Evolutionary conservation across 176 grass and related monocot species (phyloP).

Genomic region (Panicum miliaceum): DNA sequence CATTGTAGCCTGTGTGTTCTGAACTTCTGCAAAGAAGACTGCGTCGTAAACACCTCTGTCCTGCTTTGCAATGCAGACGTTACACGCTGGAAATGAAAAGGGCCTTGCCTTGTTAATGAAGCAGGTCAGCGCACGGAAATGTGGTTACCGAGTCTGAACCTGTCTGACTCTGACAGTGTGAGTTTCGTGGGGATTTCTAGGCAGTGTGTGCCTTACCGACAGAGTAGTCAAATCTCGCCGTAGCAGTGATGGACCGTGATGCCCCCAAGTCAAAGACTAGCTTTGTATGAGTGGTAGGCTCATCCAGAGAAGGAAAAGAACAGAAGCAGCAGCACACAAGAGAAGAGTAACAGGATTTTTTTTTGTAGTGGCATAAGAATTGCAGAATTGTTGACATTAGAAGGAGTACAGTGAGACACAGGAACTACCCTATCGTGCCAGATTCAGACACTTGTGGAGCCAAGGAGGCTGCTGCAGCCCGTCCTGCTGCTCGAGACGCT

Average conservation of each 20-base stretch:
- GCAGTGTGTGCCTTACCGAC: too few species aligned
- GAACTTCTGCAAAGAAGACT: too few species aligned
- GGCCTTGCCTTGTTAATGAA: too few species aligned
- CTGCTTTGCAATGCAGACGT: background rate
- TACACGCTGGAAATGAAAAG: background rate
- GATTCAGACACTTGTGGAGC: conserved; percentile 49
- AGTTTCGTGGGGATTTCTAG: too few species aligned
- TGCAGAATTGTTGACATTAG: background rate
- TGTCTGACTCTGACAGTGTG: too few species aligned
- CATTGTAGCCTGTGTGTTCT: too few species aligned
- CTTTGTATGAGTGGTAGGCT: background rate
- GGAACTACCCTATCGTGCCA: conserved; percentile 37
- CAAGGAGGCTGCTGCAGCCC: conserved; percentile 46
- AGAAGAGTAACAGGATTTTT: background rate
- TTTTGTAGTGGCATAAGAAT: background rate
- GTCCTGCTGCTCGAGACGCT: conserved; percentile 38
- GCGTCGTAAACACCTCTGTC: too few species aligned
- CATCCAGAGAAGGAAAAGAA: background rate
- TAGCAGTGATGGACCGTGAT: background rate
- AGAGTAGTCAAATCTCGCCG: background rate
- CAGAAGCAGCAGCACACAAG: background rate
- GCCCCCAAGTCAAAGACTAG: background rate
- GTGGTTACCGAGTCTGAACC: too few species aligned
- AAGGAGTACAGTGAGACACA: conserved; percentile 18
- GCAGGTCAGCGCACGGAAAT: too few species aligned